Percentiles rank a stretch among this genome's conserved stretches.
phyloP scores from a whole-genome alignment of 176 grass and related monocot genomes.

The Ananas comosus region DNA sequence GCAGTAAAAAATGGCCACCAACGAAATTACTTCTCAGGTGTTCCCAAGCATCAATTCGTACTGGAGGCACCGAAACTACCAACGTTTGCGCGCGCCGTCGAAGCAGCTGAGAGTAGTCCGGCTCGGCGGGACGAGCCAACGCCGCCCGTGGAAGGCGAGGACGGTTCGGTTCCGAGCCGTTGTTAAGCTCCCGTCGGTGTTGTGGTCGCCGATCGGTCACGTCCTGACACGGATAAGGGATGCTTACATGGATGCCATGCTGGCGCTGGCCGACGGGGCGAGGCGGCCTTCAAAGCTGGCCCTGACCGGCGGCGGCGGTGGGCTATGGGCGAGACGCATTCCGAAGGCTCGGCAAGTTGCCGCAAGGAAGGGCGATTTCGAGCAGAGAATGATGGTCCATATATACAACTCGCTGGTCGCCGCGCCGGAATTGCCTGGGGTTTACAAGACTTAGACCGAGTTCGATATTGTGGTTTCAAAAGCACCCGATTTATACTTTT shows the following conservation, averaged over 20 bases:
- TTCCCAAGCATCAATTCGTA: slow-evolving; percentile 4
- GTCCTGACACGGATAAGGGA: slow-evolving; percentile 17
- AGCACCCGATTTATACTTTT: background rate
- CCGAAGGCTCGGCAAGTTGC: slow-evolving; percentile 10
- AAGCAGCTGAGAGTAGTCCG: slow-evolving; percentile 10
- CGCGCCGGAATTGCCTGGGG: slow-evolving; percentile 25
- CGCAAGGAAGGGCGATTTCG: slow-evolving; percentile 1
- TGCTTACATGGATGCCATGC: slow-evolving; percentile 20
- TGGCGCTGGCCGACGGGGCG: slow-evolving; percentile 4
- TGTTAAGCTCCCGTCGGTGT: background rate
- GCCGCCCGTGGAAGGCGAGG: background rate
- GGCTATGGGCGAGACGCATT: slow-evolving; percentile 9
- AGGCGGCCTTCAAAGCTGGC: background rate
- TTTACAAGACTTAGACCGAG: slow-evolving; percentile 5
- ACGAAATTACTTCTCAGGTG: background rate
- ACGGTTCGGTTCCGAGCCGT: background rate
- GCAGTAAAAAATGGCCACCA: background rate
- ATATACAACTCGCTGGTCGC: slow-evolving; percentile 26
- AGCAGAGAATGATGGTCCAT: slow-evolving; percentile 30
- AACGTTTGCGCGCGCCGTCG: background rate
- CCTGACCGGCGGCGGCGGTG: background rate
- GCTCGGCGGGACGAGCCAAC: slow-evolving; percentile 4
- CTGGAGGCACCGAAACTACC: slow-evolving; percentile 14
- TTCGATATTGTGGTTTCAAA: background rate
- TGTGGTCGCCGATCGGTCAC: slow-evolving; percentile 2